Conservation (phyloP, 2,329 filamentous ascomycete genomes). For the Calonectria henricotiae region DNA sequence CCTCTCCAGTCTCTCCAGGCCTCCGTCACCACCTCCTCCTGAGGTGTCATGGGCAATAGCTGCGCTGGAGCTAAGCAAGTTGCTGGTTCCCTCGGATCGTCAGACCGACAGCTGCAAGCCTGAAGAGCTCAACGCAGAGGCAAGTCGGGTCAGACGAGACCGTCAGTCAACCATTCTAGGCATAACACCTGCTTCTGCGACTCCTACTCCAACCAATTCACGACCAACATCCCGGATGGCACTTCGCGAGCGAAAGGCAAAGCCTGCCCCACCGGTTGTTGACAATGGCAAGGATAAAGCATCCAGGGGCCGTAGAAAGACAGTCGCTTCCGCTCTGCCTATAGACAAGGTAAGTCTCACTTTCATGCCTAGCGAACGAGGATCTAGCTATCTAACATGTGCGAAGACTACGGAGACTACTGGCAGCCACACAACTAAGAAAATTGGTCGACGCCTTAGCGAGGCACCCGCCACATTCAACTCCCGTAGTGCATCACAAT, state of each 20-base stretch:
- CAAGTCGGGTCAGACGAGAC: constrained; percentile 76
- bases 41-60: constrained; percentile 90
- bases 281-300: constrained; percentile 57
- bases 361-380: background rate
- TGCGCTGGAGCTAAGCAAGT: constrained; percentile 85
- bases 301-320: constrained; percentile 71
- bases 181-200: constrained; percentile 50
- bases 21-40: constrained; percentile 80
- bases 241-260: constrained; percentile 80
- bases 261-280: constrained; percentile 69
- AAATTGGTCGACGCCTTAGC: constrained; percentile 67
- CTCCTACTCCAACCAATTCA: constrained; percentile 54
- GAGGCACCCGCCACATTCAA: constrained; percentile 61
- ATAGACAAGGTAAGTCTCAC: constrained; percentile 53
- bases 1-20: constrained; percentile 69
- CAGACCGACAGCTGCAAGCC: constrained; percentile 83
- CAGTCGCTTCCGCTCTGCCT: constrained; percentile 65
- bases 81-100: constrained; percentile 84
- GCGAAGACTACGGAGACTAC: constrained; percentile 53
- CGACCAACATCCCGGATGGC: constrained; percentile 77
- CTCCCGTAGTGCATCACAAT: constrained; percentile 34
- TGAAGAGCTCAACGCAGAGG: constrained; percentile 84
- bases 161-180: constrained; percentile 70
- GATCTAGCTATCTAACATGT: constrained; percentile 37
- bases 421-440: constrained; percentile 53